Evolutionary conservation across 1,139 yeast genomes (phyloP), one percentile per base, ranked within the genome.

Genomic region (Sugiyamaella paludigena): DNA sequence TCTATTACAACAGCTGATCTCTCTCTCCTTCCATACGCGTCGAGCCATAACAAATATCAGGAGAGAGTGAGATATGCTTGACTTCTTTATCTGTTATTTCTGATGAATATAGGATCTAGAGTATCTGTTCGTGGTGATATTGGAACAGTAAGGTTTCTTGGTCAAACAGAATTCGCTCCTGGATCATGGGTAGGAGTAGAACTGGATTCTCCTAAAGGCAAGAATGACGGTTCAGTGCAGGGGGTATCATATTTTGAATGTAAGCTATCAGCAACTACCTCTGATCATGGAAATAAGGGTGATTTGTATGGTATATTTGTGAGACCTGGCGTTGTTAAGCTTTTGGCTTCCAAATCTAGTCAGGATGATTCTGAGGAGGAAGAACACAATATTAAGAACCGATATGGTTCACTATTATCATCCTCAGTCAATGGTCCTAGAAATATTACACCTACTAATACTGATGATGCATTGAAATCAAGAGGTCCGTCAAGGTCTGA

Each of bases 141-240:
- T 11, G 68, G 66, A 1, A 46, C 49, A 1, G 52, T 64, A 10
- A 47, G 74, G 44, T 79, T 60, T 55, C 51, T 73, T 10, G 83
- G 83, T 2, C 46, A 61, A 7, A 77, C 83, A 0, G 57, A 71
- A 49, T 79, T 79, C 63, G 76, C 82, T 1, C 70, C 77, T 0
- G 83, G 83, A 0, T 62, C 59, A 2, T 88, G 98, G 98, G 73
- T 82, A 11, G 98, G 97, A 0, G 74, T 91, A 2, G 89, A 84
- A 58, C 71, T 89, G 36, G 79, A 77, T 28, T 67, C 68, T 8
- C 78, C 84, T 0, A 60, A 59, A 0, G 98, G 97, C 1, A 86
- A 83, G 65, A 88, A 91, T 59, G 79, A 89, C 60, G 98, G 98
- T 0, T 69, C 83, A 1, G 80, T 89, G 0, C 73, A 80, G 30